phyloP scores from a whole-genome alignment of 441 rosid genomes.

The Pelargonium myrrhifolium region DNA sequence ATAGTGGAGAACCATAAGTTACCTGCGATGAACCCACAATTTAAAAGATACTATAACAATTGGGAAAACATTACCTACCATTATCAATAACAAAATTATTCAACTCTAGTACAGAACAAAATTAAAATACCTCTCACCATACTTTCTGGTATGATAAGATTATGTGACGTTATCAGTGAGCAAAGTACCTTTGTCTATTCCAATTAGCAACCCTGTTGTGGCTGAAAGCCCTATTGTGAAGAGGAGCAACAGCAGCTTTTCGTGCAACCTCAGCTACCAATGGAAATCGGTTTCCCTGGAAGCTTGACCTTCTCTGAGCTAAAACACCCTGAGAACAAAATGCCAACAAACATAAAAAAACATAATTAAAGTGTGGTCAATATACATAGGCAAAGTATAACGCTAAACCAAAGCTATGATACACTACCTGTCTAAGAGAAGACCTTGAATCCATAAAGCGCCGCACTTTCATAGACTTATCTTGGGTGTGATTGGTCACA shows the following conservation, averaged over 20 bases:
- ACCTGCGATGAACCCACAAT: slow-evolving; percentile 36
- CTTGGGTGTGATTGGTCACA: slow-evolving; percentile 35
- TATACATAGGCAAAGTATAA: not conserved
- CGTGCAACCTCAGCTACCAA: slow-evolving; percentile 45
- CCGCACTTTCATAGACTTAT: slow-evolving; percentile 41
- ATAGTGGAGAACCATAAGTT: slow-evolving; percentile 31
- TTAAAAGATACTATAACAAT: not conserved
- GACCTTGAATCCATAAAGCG: slow-evolving; percentile 57
- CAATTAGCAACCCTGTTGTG: slow-evolving; percentile 33
- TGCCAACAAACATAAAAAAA: not conserved
- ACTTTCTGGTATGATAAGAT: slow-evolving; percentile 3
- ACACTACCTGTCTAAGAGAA: slow-evolving; percentile 66
- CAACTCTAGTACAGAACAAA: not conserved
- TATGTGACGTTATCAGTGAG: not conserved
- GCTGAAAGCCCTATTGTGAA: slow-evolving; percentile 41
- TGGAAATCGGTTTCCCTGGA: slow-evolving; percentile 59
- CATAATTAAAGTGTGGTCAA: not conserved
- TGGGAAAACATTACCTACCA: slow-evolving; percentile 1
- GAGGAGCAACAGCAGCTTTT: slow-evolving; percentile 48
- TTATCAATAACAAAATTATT: not conserved
- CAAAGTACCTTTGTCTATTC: slow-evolving; percentile 60
- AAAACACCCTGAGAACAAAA: slow-evolving; percentile 54
- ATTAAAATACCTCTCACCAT: not conserved
- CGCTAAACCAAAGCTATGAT: not conserved
- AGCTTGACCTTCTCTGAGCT: slow-evolving; percentile 67